A percentile compares a stretch with the other conserved stretches of the same genome.
phyloP scores from a whole-genome alignment of 805 yeast genomes.

The Helenozyma rhizophorensis region DNA sequence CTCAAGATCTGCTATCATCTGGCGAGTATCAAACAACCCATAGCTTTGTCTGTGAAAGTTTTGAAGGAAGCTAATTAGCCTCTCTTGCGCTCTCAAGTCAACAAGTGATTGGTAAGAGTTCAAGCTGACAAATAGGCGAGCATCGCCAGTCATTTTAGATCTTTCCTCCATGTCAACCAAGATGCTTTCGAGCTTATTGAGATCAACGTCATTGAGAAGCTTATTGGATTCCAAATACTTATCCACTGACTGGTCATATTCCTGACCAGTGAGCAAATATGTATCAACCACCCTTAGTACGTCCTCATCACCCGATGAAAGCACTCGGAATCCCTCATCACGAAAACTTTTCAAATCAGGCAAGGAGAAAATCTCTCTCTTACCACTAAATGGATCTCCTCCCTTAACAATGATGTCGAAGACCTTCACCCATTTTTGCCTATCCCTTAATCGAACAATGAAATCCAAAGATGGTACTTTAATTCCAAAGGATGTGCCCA shows the following conservation, averaged over 20 bases:
- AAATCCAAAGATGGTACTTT: constrained; percentile 44
- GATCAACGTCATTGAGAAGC: constrained; percentile 15
- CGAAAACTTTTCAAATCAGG: constrained; percentile 25
- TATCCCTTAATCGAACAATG: constrained; percentile 31
- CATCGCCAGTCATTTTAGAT: constrained; percentile 18
- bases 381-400: constrained; percentile 36
- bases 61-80: constrained; percentile 24
- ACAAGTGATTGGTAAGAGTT: constrained; percentile 18
- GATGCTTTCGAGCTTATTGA: constrained; percentile 22
- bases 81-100: constrained; percentile 21
- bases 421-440: constrained; percentile 30
- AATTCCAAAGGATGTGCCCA: constrained; percentile 60
- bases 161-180: constrained; percentile 23
- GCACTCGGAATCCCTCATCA: constrained; percentile 22
- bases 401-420: constrained; percentile 33
- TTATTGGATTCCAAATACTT: constrained; percentile 15
- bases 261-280: constrained; percentile 23
- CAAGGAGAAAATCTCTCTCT: constrained; percentile 31
- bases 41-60: constrained; percentile 9
- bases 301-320: constrained; percentile 31
- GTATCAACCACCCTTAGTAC: constrained; percentile 20
- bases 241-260: constrained; percentile 16
- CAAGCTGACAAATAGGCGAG: constrained; percentile 24
- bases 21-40: constrained; percentile 21
- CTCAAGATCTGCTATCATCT: constrained; percentile 17